phyloP scores from a whole-genome alignment of 148 eudicot species.

The Fagopyrum tataricum region DNA sequence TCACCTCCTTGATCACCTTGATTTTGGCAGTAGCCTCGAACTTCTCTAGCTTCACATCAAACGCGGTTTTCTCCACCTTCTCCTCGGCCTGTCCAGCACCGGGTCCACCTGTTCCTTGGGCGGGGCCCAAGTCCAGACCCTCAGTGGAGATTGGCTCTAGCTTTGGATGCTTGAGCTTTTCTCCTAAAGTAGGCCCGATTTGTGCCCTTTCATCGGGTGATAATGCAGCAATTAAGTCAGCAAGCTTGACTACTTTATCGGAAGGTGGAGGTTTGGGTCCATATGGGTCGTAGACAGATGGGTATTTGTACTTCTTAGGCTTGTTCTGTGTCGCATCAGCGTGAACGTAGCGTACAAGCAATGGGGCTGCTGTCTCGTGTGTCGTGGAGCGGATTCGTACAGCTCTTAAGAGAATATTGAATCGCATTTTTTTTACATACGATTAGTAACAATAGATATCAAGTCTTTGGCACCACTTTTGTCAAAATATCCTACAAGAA shows the following conservation, averaged over 20 bases:
- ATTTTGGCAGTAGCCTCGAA: slow-evolving; percentile 74
- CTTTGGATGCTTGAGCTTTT: slow-evolving; percentile 56
- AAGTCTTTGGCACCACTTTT: background rate
- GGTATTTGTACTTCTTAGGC: slow-evolving; percentile 60
- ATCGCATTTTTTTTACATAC: slow-evolving; percentile 26
- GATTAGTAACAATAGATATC: background rate
- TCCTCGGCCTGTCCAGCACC: slow-evolving; percentile 60
- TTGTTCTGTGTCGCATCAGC: slow-evolving; percentile 51
- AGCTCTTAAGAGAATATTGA: slow-evolving; percentile 29
- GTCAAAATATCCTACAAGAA: background rate
- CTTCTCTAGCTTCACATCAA: slow-evolving; percentile 81
- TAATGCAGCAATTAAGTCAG: slow-evolving; percentile 43
- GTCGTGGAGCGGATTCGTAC: slow-evolving; percentile 21
- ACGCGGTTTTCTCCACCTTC: slow-evolving; percentile 70
- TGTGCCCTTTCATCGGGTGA: slow-evolving; percentile 66
- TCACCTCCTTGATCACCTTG: slow-evolving; percentile 88
- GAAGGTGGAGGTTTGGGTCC: slow-evolving; percentile 91
- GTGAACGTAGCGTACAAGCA: slow-evolving; percentile 52
- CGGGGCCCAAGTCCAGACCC: slow-evolving; percentile 51
- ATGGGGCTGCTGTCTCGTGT: slow-evolving; percentile 14
- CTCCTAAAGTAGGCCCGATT: slow-evolving; percentile 57
- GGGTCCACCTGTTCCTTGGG: slow-evolving; percentile 27
- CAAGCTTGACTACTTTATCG: slow-evolving; percentile 65
- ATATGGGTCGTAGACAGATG: slow-evolving; percentile 62
- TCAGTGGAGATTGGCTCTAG: slow-evolving; percentile 55